Conservation (phyloP, 257 asterid genomes). For the Ligustrum vulgare region DNA sequence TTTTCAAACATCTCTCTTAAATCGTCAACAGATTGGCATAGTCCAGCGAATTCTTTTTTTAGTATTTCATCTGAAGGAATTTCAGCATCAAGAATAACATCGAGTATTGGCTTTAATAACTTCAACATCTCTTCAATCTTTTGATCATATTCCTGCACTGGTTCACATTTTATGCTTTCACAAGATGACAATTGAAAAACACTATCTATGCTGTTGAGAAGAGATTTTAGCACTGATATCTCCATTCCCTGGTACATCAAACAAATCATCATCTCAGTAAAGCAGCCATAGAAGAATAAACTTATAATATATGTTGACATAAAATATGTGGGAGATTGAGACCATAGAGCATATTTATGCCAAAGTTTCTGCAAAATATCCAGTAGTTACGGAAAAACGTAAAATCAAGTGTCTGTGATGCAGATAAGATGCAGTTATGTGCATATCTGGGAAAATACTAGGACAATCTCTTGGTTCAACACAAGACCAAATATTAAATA, state of each 20-base stretch:
- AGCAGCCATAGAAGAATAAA: neutral
- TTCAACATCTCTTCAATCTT: constrained; percentile 64
- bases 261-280: constrained; percentile 22
- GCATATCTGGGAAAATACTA: neutral
- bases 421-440: neutral
- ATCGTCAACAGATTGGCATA: constrained; percentile 59
- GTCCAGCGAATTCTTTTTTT: constrained; percentile 51
- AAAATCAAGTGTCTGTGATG: neutral
- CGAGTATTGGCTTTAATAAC: constrained; percentile 59
- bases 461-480: neutral
- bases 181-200: constrained; percentile 49
- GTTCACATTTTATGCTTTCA: constrained; percentile 60
- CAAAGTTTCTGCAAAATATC: neutral
- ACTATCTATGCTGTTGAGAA: constrained; percentile 59
- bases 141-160: constrained; percentile 50
- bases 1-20: constrained; percentile 57
- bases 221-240: constrained; percentile 62
- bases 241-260: constrained; percentile 65
- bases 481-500: neutral
- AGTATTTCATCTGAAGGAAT: constrained; percentile 50
- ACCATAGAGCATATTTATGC: neutral
- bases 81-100: constrained; percentile 50
- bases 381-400: neutral
- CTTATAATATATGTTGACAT: neutral
- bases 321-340: neutral